Evolutionary conservation across 2,329 filamentous ascomycete species (phyloP), one percentile per base, ranked within the genome.

Genomic region (Myriosclerotinia curreyana): DNA sequence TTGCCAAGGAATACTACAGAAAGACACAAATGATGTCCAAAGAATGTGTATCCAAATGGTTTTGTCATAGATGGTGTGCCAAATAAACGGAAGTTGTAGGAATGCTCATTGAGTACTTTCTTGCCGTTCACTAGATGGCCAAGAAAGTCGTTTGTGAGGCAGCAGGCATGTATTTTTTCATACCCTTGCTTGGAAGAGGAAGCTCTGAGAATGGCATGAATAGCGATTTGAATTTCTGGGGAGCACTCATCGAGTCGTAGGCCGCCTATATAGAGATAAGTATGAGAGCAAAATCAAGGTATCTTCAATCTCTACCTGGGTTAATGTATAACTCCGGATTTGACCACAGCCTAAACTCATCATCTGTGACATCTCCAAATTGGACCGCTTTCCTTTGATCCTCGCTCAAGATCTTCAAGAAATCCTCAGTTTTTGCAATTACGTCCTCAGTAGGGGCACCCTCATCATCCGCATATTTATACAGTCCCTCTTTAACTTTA

Each of bases 11-110:
- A 80, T 72, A 92, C 89, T 28, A 89, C 81, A 70, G 86, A 87
- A 2, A 93, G 80, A 69, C 88, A 91, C 2, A 94, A 79, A 70
- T 94, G 90, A 74, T 94, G 90, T 8, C 90, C 90, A 76, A 92
- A 94, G 44, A 73, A 72, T 40, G 71, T 71, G 31, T 70, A 73
- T 28, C 71, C 71, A 65, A 69, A 73, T 25, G 71, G 67, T n/a
- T 62, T 49, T 11, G 64, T 62, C 8, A 70, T 59, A 9, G 71
- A 72, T 25, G 68, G 69, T 44, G 62, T 67, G 6, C 71, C 70
- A 61, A 72, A 72, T 15, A 73, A 58, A 34, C 69, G 68, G 40
- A 73, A 73, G 46, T 72, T 72, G 51, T 70, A 73, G 22, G 71
- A 72, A 49, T 72, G 68, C 63, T 72, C 67, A 48, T 73, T 73